Conservation (phyloP, 106 monocot genomes). For the Dendrobium officinale region DNA sequence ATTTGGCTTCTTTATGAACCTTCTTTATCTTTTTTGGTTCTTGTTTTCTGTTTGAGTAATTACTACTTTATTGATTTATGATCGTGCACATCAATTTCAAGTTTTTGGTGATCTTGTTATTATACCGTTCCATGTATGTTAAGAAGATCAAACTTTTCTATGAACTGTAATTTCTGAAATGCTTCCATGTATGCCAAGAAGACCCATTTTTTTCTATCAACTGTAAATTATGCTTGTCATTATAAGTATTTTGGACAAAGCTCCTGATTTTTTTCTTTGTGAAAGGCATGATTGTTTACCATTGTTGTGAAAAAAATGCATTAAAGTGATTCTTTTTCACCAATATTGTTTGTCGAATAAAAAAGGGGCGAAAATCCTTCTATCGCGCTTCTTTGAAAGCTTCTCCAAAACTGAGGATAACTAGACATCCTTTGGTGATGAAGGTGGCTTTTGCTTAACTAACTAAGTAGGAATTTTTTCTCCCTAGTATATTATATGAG, state of each 20-base stretch:
- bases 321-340: background rate
- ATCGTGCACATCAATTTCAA: background rate
- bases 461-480: background rate
- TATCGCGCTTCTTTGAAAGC: background rate
- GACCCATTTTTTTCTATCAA: no score
- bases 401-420: background rate
- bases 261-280: no score
- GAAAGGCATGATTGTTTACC: background rate
- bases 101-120: no score
- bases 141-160: background rate
- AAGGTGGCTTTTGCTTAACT: background rate
- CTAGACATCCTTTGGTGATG: background rate
- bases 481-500: background rate
- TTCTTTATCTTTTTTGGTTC: background rate
- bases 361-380: background rate
- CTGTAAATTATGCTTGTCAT: no score
- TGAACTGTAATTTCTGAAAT: no score
- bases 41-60: background rate
- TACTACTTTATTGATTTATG: background rate
- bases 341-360: background rate
- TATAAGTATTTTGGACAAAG: no score
- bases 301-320: background rate
- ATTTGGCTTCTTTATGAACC: background rate
- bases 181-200: no score
- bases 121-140: background rate